phyloP scores from a whole-genome alignment of 2,329 filamentous ascomycete genomes.

The Lachnellula arida region DNA sequence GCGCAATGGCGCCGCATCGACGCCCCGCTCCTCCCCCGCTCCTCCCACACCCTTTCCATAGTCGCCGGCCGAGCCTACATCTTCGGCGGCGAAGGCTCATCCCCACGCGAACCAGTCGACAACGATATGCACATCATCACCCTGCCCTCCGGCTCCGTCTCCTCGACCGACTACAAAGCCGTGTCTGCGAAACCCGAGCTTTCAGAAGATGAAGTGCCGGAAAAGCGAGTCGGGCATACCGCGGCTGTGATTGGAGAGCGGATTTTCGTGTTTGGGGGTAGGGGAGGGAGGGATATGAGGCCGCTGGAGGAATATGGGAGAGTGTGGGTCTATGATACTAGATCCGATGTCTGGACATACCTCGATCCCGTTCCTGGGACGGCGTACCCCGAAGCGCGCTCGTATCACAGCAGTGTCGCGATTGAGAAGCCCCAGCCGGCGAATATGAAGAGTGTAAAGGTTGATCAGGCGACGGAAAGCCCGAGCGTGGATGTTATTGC shows the following conservation, averaged over 20 bases:
- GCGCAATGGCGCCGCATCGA: slow-evolving; percentile 57
- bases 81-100: slow-evolving; percentile 70
- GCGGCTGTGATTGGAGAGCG: slow-evolving; percentile 62
- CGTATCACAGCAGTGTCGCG: slow-evolving; percentile 62
- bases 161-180: slow-evolving; percentile 52
- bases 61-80: slow-evolving; percentile 57
- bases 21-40: slow-evolving; percentile 57
- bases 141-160: slow-evolving; percentile 52
- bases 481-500: slow-evolving; percentile 55
- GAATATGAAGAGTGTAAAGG: slow-evolving; percentile 22
- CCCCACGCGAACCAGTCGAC: slow-evolving; percentile 60
- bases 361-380: slow-evolving; percentile 51
- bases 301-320: slow-evolving; percentile 70
- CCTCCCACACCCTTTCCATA: slow-evolving; percentile 67
- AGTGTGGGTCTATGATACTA: slow-evolving; percentile 72
- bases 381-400: slow-evolving; percentile 58
- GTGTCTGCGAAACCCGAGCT: slow-evolving; percentile 46
- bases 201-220: slow-evolving; percentile 47
- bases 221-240: slow-evolving; percentile 68
- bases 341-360: slow-evolving; percentile 57
- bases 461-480: slow-evolving; percentile 38
- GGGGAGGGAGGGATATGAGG: slow-evolving; percentile 62
- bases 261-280: slow-evolving; percentile 79
- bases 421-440: slow-evolving; percentile 45
- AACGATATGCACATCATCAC: slow-evolving; percentile 66